Percentiles rank a stretch among this genome's conserved stretches.
phyloP scores from a whole-genome alignment of 2,329 filamentous ascomycete genomes.

The Tolypocladium ophioglossoides region DNA sequence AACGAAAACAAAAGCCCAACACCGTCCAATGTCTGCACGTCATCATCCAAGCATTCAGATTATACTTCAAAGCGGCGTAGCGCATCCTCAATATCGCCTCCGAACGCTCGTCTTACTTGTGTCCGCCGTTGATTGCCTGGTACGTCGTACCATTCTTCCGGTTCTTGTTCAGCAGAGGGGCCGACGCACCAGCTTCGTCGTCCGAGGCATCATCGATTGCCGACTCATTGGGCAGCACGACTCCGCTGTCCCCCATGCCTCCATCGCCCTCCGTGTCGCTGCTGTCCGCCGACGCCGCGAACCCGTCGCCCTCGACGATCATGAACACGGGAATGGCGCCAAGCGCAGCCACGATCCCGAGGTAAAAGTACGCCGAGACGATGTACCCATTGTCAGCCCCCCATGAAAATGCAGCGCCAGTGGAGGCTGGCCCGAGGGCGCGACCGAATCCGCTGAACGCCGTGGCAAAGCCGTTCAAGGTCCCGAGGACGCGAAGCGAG shows the following conservation, averaged over 20 bases:
- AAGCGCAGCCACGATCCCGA: constrained; percentile 52
- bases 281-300: constrained; percentile 19
- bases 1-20: background rate
- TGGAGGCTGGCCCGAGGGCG: constrained; percentile 65
- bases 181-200: constrained; percentile 5
- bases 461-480: constrained; percentile 83
- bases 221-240: constrained; percentile 11
- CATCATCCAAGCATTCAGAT: background rate
- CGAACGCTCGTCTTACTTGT: background rate
- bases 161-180: constrained; percentile 9
- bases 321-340: constrained; percentile 65
- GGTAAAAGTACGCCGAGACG: constrained; percentile 70
- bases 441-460: constrained; percentile 71
- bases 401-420: constrained; percentile 62
- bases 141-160: background rate
- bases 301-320: constrained; percentile 67
- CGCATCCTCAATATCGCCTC: background rate
- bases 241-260: constrained; percentile 7
- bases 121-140: background rate
- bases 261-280: constrained; percentile 22
- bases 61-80: background rate
- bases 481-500: constrained; percentile 66
- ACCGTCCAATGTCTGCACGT: background rate
- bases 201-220: constrained; percentile 12
- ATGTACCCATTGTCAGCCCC: constrained; percentile 69